Evolutionary conservation across 2,329 filamentous ascomycete species (phyloP).

Genomic region (Cylindrodendrum hubeiense): DNA sequence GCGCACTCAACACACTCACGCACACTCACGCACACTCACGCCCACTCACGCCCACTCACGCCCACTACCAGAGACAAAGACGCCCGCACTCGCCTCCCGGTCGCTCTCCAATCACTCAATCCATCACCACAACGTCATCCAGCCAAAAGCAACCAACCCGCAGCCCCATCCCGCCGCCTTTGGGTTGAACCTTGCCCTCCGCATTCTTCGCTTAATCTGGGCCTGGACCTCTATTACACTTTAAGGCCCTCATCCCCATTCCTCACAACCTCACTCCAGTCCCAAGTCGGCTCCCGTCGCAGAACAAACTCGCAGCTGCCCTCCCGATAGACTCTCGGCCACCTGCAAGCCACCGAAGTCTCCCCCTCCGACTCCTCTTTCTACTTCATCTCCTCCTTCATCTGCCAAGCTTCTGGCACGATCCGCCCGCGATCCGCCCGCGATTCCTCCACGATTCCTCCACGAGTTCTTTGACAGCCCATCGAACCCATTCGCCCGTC

Average conservation of each 20-base stretch:
- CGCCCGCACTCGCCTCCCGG: not conserved
- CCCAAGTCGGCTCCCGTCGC: constrained; percentile 30
- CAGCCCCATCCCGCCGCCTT: constrained; percentile 12
- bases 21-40: constrained; percentile 8
- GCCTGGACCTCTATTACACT: constrained; percentile 43
- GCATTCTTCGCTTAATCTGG: constrained; percentile 32
- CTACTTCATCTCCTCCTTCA: constrained; percentile 19
- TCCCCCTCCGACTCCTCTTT: constrained; percentile 22
- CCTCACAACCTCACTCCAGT: constrained; percentile 29
- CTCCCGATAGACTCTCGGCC: constrained; percentile 38
- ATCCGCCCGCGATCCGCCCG: constrained; percentile 36
- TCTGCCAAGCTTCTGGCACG: constrained; percentile 35
- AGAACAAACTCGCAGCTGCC: constrained; percentile 24
- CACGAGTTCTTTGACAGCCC: constrained; percentile 2
- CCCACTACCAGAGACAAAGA: not conserved
- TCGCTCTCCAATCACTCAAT: constrained; percentile 16
- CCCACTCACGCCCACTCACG: not conserved
- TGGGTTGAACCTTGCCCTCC: constrained; percentile 29
- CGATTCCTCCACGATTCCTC: constrained; percentile 7
- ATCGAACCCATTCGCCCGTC: constrained; percentile 37
- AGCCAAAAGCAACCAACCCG: constrained; percentile 17
- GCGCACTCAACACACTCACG: not conserved
- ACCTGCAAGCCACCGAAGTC: constrained; percentile 41
- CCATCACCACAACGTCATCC: constrained; percentile 22
- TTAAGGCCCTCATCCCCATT: constrained; percentile 41